Percentiles rank a stretch among this genome's conserved stretches.
Evolutionary conservation across 169 alveolate genomes (phyloP).

Genomic region (Theileria sp.): DNA sequence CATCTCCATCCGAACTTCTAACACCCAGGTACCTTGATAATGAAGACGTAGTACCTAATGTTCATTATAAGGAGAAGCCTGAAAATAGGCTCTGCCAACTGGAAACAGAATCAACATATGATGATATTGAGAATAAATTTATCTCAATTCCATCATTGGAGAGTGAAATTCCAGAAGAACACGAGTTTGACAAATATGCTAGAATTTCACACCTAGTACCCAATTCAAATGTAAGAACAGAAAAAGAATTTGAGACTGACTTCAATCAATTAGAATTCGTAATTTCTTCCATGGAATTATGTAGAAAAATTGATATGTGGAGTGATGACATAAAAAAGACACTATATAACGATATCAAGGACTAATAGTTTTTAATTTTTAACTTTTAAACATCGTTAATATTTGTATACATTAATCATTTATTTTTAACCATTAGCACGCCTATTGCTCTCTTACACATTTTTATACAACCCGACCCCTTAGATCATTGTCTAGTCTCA

Average conservation of each 20-base stretch:
- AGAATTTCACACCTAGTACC: background rate
- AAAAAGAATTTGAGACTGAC: background rate
- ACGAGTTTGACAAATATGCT: background rate
- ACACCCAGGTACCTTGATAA: slow-evolving; percentile 35
- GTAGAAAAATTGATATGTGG: slow-evolving; percentile 33
- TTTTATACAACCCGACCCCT: slow-evolving; percentile 15
- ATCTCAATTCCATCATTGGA: background rate
- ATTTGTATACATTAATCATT: background rate
- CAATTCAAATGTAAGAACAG: background rate
- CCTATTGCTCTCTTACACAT: slow-evolving; percentile 20
- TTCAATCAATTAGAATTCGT: slow-evolving; percentile 9
- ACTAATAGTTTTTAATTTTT: slow-evolving; percentile 11
- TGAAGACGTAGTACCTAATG: slow-evolving; percentile 6
- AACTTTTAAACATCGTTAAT: background rate
- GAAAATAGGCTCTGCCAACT: background rate
- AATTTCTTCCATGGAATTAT: slow-evolving; percentile 22
- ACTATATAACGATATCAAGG: slow-evolving; percentile 17
- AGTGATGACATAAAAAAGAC: slow-evolving; percentile 33
- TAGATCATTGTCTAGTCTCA: background rate
- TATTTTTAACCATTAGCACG: slow-evolving; percentile 14
- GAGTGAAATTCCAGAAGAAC: background rate
- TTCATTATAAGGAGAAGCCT: background rate
- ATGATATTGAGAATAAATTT: background rate
- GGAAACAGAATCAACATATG: slow-evolving; percentile 25
- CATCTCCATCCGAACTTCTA: slow-evolving; percentile 42